These are phyloP conservation scores for Astrothelium macrocarpum DNA, from an alignment of 495 filamentous ascomycete genomes.

Conservation along the genomic window DNA sequence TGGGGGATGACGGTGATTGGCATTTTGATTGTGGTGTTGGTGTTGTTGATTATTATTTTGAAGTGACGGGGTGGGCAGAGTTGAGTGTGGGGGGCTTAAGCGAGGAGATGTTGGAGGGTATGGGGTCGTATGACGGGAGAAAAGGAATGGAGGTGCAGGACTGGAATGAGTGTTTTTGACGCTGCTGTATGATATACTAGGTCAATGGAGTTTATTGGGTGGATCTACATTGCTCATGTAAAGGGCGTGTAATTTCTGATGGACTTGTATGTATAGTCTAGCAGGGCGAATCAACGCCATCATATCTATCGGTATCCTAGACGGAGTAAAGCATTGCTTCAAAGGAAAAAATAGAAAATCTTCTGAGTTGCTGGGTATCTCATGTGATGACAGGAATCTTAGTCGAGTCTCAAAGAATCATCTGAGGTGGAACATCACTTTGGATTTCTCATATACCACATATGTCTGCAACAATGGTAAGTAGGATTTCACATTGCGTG, in stretches of 20 bases:
- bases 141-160: background rate
- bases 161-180: background rate
- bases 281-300: background rate
- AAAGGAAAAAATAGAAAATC: background rate
- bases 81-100: background rate
- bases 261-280: constrained; percentile 6
- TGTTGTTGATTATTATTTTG: constrained; percentile 33
- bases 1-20: constrained; percentile 34
- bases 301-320: background rate
- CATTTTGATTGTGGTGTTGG: constrained; percentile 32
- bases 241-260: background rate
- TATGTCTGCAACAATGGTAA: constrained; percentile 46
- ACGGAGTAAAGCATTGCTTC: background rate
- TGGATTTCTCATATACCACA: constrained; percentile 94
- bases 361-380: constrained; percentile 5
- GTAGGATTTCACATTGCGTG: constrained; percentile 11
- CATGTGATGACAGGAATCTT: constrained; percentile 1
- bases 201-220: background rate
- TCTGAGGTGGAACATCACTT: constrained; percentile 61
- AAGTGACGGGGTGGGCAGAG: constrained; percentile 19
- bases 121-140: background rate
- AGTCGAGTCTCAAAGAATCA: constrained; percentile 29
- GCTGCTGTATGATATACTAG: background rate
- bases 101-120: background rate
- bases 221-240: background rate